Base-by-base conservation (phyloP, 2,329 filamentous ascomycete species). In the Cyphellophora attinorum region DNA sequence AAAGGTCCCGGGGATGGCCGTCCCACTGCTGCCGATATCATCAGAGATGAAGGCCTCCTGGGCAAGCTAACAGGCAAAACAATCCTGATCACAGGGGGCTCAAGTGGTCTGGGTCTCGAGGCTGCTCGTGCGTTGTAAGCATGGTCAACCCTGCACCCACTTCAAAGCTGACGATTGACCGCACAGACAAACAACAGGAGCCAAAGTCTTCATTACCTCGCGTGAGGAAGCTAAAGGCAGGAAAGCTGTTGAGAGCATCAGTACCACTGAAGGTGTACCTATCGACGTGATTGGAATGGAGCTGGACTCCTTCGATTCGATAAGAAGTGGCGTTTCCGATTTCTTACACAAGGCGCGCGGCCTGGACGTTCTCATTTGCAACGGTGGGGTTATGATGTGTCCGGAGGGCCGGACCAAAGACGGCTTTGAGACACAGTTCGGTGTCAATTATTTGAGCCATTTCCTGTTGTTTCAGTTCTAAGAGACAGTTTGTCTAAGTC, bases 401-500 rank as follows among this genome's bases (percentile, higher is more conserved):
- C 45, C 37, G 8, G 35, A 46, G 15, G 16, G 17, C 15, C 29
- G 32, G 10, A 68, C 56, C 11, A 39, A 48, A 40, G 59, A 70
- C 48, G 59, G 62, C 38, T 61, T 62, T 42, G 71, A 76, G 44
- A 44, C 50, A 0, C 70, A 74, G 33, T 67, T 76, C 33, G 68
- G 59, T 18, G 64, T 60, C 74, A 75, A 53, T 55, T 74, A 1
- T 57, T 75, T 8, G 68, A 70, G 40, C 55, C 67, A n/a, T 57
- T 72, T 3, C 54, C 75, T n/a, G 64, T 64, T 13, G 46, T 54
- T 0, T 46, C 57, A 0, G 44, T 73, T 3, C 45, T 70, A 0
- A 40, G 51, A n/a, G n/a, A n/a, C n/a, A n/a, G n/a, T n/a, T n/a
- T n/a, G n/a, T n/a, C n/a, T n/a, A n/a, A n/a, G n/a, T n/a, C n/a